These are phyloP conservation scores for Echria macrotheca DNA, from an alignment of 495 filamentous ascomycete genomes.

Conservation along the genomic window DNA sequence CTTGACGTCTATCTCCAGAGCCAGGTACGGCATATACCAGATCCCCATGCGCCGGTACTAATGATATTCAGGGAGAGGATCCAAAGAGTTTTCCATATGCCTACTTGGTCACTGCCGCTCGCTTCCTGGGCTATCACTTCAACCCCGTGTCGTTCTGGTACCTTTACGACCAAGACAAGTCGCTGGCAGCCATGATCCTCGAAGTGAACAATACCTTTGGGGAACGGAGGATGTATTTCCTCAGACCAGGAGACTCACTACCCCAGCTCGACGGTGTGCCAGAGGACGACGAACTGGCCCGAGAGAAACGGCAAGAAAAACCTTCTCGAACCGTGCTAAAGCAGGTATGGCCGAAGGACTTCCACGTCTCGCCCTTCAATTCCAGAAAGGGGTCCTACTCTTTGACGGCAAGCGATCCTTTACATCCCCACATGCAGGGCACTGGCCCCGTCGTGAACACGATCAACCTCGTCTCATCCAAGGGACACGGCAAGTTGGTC, in stretches of 20 bases:
- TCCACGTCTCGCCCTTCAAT: slow-evolving; percentile 73
- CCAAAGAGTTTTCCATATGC: slow-evolving; percentile 52
- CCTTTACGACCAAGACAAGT: slow-evolving; percentile 54
- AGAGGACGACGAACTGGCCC: neutral
- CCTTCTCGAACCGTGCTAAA: slow-evolving; percentile 30
- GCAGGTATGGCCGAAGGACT: slow-evolving; percentile 58
- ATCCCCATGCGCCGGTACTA: neutral
- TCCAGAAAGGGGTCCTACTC: slow-evolving; percentile 57
- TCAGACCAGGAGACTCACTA: slow-evolving; percentile 40
- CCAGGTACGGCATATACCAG: slow-evolving; percentile 29
- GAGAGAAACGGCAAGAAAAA: neutral
- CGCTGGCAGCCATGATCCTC: slow-evolving; percentile 61
- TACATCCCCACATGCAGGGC: slow-evolving; percentile 32
- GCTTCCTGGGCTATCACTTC: slow-evolving; percentile 65
- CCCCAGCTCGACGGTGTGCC: neutral
- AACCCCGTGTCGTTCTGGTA: slow-evolving; percentile 82
- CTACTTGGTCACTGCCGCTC: slow-evolving; percentile 64
- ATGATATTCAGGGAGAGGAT: slow-evolving; percentile 43
- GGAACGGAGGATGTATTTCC: slow-evolving; percentile 61
- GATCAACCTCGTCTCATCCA: slow-evolving; percentile 52
- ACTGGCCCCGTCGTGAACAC: slow-evolving; percentile 44
- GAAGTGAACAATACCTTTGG: slow-evolving; percentile 78
- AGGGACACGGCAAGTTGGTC: slow-evolving; percentile 49
- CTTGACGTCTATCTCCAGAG: slow-evolving; percentile 51
- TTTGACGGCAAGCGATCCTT: slow-evolving; percentile 50